A percentile compares a stretch with the other conserved stretches of the same genome.
These are phyloP conservation scores for Trametes polyzona DNA, from an alignment of 1,284 basidiomycete species.

Conservation along the genomic window DNA sequence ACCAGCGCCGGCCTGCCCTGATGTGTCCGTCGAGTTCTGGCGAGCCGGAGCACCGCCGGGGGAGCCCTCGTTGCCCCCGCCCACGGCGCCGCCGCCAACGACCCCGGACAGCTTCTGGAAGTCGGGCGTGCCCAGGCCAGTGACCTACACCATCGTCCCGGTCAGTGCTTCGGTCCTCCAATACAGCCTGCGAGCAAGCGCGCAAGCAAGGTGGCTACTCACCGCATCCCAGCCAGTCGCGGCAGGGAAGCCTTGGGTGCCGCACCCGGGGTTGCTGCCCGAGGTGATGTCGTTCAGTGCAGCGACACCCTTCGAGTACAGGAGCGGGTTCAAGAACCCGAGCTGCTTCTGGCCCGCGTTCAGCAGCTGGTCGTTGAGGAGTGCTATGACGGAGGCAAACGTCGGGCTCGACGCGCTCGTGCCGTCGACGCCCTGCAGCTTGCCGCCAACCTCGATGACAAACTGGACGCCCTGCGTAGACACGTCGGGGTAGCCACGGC, in stretches of 20 bases:
- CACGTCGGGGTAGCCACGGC: constrained; percentile 31
- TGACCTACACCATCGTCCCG: constrained; percentile 43
- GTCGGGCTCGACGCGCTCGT: constrained; percentile 44
- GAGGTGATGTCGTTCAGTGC: constrained; percentile 33
- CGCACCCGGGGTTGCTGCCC: constrained; percentile 35
- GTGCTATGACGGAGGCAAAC: constrained; percentile 57
- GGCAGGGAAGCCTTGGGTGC: constrained; percentile 42
- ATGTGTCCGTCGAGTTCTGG: constrained; percentile 6
- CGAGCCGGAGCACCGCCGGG: background rate
- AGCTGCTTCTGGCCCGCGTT: constrained; percentile 52
- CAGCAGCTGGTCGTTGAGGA: constrained; percentile 63
- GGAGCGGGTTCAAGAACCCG: constrained; percentile 65
- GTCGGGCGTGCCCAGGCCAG: constrained; percentile 65
- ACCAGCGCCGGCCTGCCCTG: background rate
- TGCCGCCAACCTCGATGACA: constrained; percentile 56
- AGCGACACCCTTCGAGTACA: constrained; percentile 43
- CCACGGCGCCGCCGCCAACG: constrained; percentile 12
- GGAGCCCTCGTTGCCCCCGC: background rate
- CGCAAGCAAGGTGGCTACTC: background rate
- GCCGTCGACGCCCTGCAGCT: constrained; percentile 53
- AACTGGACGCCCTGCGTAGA: constrained; percentile 39
- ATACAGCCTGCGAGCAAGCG: background rate
- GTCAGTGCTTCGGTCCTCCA: background rate
- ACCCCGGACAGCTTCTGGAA: constrained; percentile 52
- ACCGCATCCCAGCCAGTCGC: constrained; percentile 42